Base-by-base conservation (phyloP, 352 stramenopile genomes). In the Globisporangium cystogenes region DNA sequence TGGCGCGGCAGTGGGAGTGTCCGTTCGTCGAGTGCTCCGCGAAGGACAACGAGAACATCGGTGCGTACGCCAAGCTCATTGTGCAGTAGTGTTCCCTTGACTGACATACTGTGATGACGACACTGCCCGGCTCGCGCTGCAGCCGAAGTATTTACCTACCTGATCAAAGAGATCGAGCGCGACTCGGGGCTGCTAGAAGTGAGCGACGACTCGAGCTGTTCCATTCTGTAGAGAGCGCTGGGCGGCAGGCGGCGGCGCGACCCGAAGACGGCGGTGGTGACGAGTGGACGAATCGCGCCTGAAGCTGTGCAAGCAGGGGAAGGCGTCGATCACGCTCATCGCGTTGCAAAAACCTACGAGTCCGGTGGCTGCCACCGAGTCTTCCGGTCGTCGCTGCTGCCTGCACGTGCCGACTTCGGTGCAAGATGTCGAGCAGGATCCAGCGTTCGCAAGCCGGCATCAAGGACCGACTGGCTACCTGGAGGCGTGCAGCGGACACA, bases 11-110 rank as follows among this genome's bases (percentile, higher is more conserved):
- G 47, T 98, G 86, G 87, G 74, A 92, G 51, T 93, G 96, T 27
- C 95, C 95, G 2, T 98, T 98, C 58, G 81, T 98, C 41, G 95
- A 98, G 74, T 98, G 90, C 62, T 97, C 89, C n/a, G 87, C 86
- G 48, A 94, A 94, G 64, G 76, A 90, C 70, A 93, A 91, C 58
- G 79, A 90, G 59, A 96, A 95, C 66, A 93, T 96, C 60, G 91
- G 83, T 94, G 69, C 63, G 81, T 86, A 14, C 2, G 8, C 18
- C 42, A 31, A 10, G 16, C 41, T 16, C 16, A n/a, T 16, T 26
- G n/a, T 44, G 44, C 20, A 48, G 10, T 24, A 37, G 20, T 35
- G 31, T 15, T 45, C n/a, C n/a, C n/a, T 50, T 43, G 18, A 49
- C 27, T 59, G 33, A 7, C n/a, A 0, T 3, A 5, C 7, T 20